Conservation (phyloP, 2,329 filamentous ascomycete genomes). For the Sclerotinia glacialis region DNA sequence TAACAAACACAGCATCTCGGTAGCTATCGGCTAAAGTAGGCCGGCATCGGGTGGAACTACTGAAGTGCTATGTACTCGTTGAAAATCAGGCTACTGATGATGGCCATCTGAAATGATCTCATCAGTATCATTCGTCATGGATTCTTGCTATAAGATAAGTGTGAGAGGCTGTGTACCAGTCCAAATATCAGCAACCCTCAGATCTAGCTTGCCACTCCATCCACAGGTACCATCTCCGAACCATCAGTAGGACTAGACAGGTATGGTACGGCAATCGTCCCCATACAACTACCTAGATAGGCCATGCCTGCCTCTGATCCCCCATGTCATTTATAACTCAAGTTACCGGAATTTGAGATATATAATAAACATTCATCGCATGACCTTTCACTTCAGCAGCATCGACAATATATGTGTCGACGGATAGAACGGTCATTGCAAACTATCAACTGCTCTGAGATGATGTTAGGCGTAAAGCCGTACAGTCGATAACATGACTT, state of each 20-base stretch:
- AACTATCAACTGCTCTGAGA: background rate
- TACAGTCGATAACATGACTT: background rate
- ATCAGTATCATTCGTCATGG: slow-evolving; percentile 10
- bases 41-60: background rate
- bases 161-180: slow-evolving; percentile 7
- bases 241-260: background rate
- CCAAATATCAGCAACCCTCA: background rate
- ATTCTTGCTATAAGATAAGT: slow-evolving; percentile 1
- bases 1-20: background rate
- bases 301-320: background rate
- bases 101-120: slow-evolving; percentile 10
- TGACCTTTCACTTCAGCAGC: background rate
- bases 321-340: background rate
- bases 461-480: background rate
- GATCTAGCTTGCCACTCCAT: background rate
- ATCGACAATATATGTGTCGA: background rate
- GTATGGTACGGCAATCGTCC: background rate
- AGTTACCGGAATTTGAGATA: background rate
- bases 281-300: background rate
- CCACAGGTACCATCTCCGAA: slow-evolving; percentile 3
- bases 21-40: background rate
- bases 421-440: background rate
- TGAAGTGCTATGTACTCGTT: background rate
- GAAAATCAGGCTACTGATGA: slow-evolving; percentile 7
- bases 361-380: background rate